phyloP scores from a whole-genome alignment of 1,284 basidiomycete species.

The Thecaphora thlaspeos region DNA sequence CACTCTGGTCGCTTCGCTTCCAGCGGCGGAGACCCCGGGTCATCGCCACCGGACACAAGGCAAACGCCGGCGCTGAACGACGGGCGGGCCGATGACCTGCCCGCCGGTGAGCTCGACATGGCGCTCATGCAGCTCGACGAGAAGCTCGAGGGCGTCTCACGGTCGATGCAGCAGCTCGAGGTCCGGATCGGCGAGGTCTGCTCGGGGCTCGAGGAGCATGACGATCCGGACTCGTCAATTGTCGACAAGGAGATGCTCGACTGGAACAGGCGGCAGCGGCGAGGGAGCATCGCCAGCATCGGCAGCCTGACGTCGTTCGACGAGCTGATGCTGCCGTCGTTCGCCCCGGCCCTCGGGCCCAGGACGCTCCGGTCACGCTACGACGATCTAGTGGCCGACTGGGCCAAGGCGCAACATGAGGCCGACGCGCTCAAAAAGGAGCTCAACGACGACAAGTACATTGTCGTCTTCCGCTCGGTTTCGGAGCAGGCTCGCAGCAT shows the following conservation, averaged over 20 bases:
- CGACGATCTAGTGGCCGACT: conserved; percentile 63
- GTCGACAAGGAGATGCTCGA: conserved; percentile 23
- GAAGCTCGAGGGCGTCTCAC: conserved; percentile 68
- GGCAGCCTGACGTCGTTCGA: conserved; percentile 31
- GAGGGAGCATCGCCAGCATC: conserved; percentile 20
- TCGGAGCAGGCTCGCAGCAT: conserved; percentile 89
- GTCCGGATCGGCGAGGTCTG: conserved; percentile 16
- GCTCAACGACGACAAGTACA: conserved; percentile 91
- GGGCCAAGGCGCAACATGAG: conserved; percentile 76
- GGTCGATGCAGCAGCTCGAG: conserved; percentile 35
- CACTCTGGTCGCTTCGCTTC: conserved; percentile 3
- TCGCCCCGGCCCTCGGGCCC: conserved; percentile 19
- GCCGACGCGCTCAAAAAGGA: conserved; percentile 80
- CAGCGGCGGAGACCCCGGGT: conserved; percentile 1
- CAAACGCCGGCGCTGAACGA: too few species aligned
- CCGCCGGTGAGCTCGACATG: conserved; percentile 68
- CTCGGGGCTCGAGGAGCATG: not conserved
- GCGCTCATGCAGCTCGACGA: conserved; percentile 76
- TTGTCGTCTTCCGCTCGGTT: conserved; percentile 88
- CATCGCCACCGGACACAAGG: too few species aligned
- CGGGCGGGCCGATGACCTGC: not conserved
- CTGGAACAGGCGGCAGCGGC: conserved; percentile 11
- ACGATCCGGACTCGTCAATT: conserved; percentile 20
- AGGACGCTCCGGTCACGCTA: conserved; percentile 16
- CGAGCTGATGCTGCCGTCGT: conserved; percentile 22